Evolutionary conservation across 2,329 filamentous ascomycete species (phyloP).

Genomic region (Biscogniauxia marginata): DNA sequence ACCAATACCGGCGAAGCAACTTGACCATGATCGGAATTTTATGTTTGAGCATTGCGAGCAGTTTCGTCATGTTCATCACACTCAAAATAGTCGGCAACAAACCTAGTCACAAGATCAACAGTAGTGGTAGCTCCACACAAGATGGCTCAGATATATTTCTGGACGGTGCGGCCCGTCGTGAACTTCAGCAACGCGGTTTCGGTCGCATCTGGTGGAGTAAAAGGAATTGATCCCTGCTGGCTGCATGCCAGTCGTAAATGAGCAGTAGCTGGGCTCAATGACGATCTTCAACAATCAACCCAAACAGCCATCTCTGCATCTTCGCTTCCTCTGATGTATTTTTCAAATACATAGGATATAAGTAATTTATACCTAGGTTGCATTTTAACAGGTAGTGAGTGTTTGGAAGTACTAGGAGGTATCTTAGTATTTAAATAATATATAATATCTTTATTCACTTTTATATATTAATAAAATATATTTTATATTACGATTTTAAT

Average conservation of each 20-base stretch:
- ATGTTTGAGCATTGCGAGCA: constrained; percentile 71
- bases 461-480: too few species aligned
- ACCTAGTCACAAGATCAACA: constrained; percentile 45
- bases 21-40: constrained; percentile 86
- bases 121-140: constrained; percentile 34
- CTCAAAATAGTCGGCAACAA: constrained; percentile 58
- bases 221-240: constrained; percentile 25
- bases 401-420: too few species aligned
- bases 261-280: constrained; percentile 13
- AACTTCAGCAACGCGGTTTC: constrained; percentile 58
- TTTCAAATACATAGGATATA: too few species aligned
- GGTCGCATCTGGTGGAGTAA: constrained; percentile 40
- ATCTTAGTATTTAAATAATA: too few species aligned
- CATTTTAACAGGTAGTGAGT: too few species aligned
- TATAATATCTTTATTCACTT: too few species aligned
- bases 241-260: neutral
- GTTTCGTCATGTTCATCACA: constrained; percentile 65
- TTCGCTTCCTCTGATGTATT: constrained; percentile 8
- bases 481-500: constrained; percentile 10
- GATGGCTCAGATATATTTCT: constrained; percentile 47
- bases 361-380: too few species aligned
- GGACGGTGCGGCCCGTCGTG: constrained; percentile 61
- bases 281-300: constrained; percentile 25
- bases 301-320: constrained; percentile 5
- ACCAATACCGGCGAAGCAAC: constrained; percentile 80